Percentiles rank a stretch among this genome's conserved stretches.
These are phyloP conservation scores for Silene conica DNA, from an alignment of 148 eudicot genomes.

Conservation along the genomic window DNA sequence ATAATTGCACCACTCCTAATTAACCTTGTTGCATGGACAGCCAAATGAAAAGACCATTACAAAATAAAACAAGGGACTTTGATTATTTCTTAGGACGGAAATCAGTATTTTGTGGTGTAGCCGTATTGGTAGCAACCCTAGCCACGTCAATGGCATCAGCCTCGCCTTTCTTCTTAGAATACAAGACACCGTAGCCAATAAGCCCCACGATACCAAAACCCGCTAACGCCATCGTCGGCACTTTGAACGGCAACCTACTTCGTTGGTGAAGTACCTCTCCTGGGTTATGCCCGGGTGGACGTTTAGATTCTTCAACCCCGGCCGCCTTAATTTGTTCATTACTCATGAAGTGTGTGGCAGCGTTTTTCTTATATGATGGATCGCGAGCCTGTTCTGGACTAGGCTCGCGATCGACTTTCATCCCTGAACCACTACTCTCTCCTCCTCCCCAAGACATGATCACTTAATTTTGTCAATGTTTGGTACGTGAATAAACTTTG, in stretches of 20 bases:
- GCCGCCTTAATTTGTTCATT: slow-evolving; percentile 22
- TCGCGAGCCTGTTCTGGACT: not conserved
- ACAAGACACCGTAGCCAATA: slow-evolving; percentile 42
- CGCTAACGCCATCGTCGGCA: slow-evolving; percentile 30
- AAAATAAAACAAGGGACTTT: not conserved
- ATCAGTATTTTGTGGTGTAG: slow-evolving; percentile 22
- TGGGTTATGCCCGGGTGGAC: slow-evolving; percentile 24
- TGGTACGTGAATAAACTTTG: not conserved
- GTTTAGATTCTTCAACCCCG: slow-evolving; percentile 27
- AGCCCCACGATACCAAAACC: slow-evolving; percentile 36
- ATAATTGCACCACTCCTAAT: too few species aligned
- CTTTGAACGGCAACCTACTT: slow-evolving; percentile 22
- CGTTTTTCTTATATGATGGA: slow-evolving; percentile 18
- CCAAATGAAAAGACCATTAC: not conserved
- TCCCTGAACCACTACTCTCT: not conserved
- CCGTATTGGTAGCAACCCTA: slow-evolving; percentile 34
- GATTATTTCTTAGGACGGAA: slow-evolving; percentile 33
- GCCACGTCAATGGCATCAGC: slow-evolving; percentile 54
- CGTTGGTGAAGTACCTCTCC: slow-evolving; percentile 31
- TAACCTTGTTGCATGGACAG: not conserved
- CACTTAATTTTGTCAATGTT: not conserved
- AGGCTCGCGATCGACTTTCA: not conserved
- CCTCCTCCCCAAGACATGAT: slow-evolving; percentile 31
- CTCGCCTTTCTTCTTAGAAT: slow-evolving; percentile 49
- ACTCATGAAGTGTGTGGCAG: slow-evolving; percentile 28